Conservation (phyloP, 2,329 filamentous ascomycete genomes). For the Arachnomyces sp. region DNA sequence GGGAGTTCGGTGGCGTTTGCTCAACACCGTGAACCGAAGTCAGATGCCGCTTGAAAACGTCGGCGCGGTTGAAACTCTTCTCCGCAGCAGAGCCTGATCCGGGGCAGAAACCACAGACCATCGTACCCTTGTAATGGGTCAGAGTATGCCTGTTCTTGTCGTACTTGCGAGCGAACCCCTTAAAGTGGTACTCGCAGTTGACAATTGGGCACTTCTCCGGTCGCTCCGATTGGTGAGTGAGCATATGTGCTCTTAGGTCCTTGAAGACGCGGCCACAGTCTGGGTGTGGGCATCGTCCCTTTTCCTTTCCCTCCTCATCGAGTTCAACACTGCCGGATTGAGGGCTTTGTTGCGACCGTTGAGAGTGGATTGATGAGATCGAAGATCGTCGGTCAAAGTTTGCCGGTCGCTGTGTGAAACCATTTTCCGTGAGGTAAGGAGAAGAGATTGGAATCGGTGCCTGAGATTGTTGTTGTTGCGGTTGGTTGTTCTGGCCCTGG, state of each 20-base stretch:
- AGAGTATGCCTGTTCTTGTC: slow-evolving; percentile 93
- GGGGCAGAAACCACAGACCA: slow-evolving; percentile 93
- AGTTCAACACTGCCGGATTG: slow-evolving; percentile 54
- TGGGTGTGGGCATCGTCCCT: slow-evolving; percentile 68
- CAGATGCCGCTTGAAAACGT: slow-evolving; percentile 91
- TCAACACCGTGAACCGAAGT: slow-evolving; percentile 88
- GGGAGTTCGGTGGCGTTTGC: slow-evolving; percentile 84
- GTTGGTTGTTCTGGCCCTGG: slow-evolving; percentile 16
- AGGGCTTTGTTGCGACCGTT: slow-evolving; percentile 52
- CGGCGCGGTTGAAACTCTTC: slow-evolving; percentile 92
- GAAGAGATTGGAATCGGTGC: slow-evolving; percentile 38
- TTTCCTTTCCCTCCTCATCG: slow-evolving; percentile 55
- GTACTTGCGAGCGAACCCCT: slow-evolving; percentile 91
- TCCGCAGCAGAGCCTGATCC: slow-evolving; percentile 80
- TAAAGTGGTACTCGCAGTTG: slow-evolving; percentile 84
- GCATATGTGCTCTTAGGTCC: slow-evolving; percentile 87
- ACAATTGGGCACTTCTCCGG: slow-evolving; percentile 92
- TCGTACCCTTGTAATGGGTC: slow-evolving; percentile 94
- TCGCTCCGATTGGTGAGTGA: slow-evolving; percentile 83
- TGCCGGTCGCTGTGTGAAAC: slow-evolving; percentile 48
- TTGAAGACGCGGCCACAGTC: slow-evolving; percentile 80
- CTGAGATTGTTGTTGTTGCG: slow-evolving; percentile 19
- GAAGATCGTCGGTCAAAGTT: slow-evolving; percentile 53
- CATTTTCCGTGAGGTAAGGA: slow-evolving; percentile 55
- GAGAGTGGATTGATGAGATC: slow-evolving; percentile 62